Evolutionary conservation across 2,329 filamentous ascomycete species (phyloP), one percentile per base, ranked within the genome.

Genomic region (Aciculosporium take): DNA sequence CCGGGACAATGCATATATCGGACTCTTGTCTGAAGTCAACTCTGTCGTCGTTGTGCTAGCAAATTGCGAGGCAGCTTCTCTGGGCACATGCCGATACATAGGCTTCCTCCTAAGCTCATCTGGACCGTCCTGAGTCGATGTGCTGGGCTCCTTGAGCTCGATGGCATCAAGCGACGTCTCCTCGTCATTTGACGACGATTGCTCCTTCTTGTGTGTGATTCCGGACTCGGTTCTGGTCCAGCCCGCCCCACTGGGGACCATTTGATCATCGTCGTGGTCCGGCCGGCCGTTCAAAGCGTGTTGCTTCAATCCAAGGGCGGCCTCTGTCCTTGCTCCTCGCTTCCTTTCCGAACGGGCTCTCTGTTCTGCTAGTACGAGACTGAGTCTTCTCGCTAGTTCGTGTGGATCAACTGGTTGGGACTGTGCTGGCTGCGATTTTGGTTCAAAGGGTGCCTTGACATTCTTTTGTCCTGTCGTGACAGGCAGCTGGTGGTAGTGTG

Each of bases 21-120:
- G 53, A 5, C 52, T 51, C 37, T 54, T 60, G 24, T 65, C 55
- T 21, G 57, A 56, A 52, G 60, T 56, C 31, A 52, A 50, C 17
- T 65, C 64, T 13, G 64, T 59, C 1, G 70, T 73, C 0, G 72
- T 67, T 0, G 74, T 77, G 33, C 64, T 58, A 8, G 66, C 58
- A 50, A 77, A 78, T 43, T 76, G 71, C 10, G 64, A 52, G 1
- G 73, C 72, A 0, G 74, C 74, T 28, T 70, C 63, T 40, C 64
- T 62, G 12, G 74, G 74, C 2, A 75, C 56, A 48, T 77, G 68
- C 28, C 61, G 68, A 47, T 74, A 69, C 15, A 28, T 35, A 12
- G 38, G 20, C 15, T 37, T 39, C n/a, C 20, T 23, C 13, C 20
- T 33, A 18, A 32, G 34, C 8, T 42, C 40, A 13, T 50, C 48